phyloP scores from a whole-genome alignment of 805 yeast species.

The Yamadazyma scolyti region DNA sequence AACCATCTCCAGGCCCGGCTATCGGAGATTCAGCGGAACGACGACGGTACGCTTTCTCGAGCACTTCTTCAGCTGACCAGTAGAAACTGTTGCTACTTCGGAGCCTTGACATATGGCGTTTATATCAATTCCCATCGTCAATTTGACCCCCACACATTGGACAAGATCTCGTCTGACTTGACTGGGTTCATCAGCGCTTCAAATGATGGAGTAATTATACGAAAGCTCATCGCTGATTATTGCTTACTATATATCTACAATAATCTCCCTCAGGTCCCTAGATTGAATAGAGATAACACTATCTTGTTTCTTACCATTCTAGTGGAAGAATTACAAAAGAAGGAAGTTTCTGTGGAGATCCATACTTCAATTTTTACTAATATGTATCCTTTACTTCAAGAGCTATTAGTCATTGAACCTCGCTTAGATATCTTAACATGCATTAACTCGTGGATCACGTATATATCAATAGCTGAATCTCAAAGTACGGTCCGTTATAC shows the following conservation, averaged over 20 bases:
- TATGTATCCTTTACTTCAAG: conserved; percentile 13
- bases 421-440: no score
- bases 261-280: conserved; percentile 10
- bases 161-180: conserved; percentile 2
- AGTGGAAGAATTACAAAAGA: conserved; percentile 49
- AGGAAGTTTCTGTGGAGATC: conserved; percentile 22
- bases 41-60: conserved; percentile 55
- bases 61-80: conserved; percentile 41
- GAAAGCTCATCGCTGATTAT: conserved; percentile 56
- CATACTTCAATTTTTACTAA: conserved; percentile 34
- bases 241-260: conserved; percentile 44
- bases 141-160: conserved; percentile 2
- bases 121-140: conserved; percentile 35
- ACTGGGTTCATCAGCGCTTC: conserved; percentile 1
- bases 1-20: conserved; percentile 48
- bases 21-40: conserved; percentile 56
- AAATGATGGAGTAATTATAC: conserved; percentile 37
- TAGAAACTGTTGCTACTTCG: conserved; percentile 63
- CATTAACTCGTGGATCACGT: conserved; percentile 34
- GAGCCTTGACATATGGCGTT: conserved; percentile 77
- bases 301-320: conserved; percentile 30
- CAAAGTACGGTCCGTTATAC: conserved; percentile 29
- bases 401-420: no score
- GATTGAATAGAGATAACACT: conserved; percentile 1
- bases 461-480: conserved; percentile 32